A percentile compares a stretch with the other conserved stretches of the same genome.
Evolutionary conservation across 176 grass and related monocot species (phyloP).

Genomic region (Raddia distichophylla): DNA sequence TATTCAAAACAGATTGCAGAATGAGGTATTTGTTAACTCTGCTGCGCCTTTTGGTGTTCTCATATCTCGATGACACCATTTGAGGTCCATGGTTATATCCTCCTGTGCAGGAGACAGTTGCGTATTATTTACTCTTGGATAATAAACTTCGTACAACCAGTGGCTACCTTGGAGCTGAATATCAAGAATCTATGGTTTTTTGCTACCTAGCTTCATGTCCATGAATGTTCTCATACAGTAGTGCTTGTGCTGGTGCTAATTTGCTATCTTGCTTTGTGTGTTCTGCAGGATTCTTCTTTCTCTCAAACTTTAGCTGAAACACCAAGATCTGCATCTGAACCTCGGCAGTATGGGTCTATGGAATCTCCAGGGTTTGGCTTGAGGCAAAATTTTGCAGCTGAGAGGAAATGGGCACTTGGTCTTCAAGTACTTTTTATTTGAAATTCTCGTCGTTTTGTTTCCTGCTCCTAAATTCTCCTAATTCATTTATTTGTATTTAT

Average conservation of each 20-base stretch:
- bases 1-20: constrained; percentile 79
- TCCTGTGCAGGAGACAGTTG: constrained; percentile 73
- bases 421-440: constrained; percentile 61
- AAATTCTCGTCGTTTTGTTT: neutral
- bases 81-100: constrained; percentile 28
- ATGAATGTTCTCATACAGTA: constrained; percentile 7
- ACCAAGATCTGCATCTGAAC: constrained; percentile 53
- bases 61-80: constrained; percentile 13
- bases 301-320: constrained; percentile 55
- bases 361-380: constrained; percentile 64
- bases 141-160: constrained; percentile 77
- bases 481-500: constrained; percentile 40
- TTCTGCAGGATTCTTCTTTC: constrained; percentile 57
- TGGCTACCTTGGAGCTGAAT: constrained; percentile 81
- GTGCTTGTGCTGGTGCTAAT: constrained; percentile 17
- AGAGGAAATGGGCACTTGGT: constrained; percentile 94
- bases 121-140: constrained; percentile 96
- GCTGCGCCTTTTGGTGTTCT: neutral
- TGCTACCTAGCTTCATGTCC: neutral
- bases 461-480: neutral
- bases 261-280: constrained; percentile 35
- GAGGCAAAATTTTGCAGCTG: constrained; percentile 67
- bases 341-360: constrained; percentile 53
- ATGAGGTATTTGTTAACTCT: constrained; percentile 63
- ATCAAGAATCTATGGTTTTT: constrained; percentile 81